These are phyloP conservation scores for Aspergillus nomiae DNA, from an alignment of 2,329 filamentous ascomycete genomes.

Conservation along the genomic window DNA sequence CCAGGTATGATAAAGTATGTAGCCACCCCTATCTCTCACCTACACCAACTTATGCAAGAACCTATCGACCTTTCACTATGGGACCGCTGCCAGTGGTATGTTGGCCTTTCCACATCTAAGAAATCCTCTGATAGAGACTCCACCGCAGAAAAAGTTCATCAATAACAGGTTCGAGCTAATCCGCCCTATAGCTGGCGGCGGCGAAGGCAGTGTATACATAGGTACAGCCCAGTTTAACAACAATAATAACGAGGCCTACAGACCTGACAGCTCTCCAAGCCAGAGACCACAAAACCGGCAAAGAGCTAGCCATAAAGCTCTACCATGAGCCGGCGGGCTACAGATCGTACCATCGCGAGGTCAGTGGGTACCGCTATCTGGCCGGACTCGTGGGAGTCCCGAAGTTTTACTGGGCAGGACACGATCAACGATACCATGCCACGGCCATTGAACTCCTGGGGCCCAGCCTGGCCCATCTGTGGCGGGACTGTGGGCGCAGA, in stretches of 20 bases:
- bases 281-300: background rate
- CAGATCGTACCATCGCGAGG: background rate
- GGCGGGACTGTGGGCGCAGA: slow-evolving; percentile 99
- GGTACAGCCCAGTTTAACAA: background rate
- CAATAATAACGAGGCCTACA: background rate
- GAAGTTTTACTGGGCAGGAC: background rate
- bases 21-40: background rate
- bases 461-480: slow-evolving; percentile 92
- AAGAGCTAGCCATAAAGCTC: background rate
- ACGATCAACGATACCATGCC: slow-evolving; percentile 97
- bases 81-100: background rate
- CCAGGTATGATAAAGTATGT: background rate
- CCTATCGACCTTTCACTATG: background rate
- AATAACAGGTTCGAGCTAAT: background rate
- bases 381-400: background rate
- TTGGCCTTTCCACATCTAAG: background rate
- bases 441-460: slow-evolving; percentile 98
- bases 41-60: background rate
- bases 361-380: background rate
- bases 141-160: background rate
- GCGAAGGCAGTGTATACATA: background rate
- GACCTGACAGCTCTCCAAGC: background rate
- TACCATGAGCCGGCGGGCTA: no score
- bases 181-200: background rate
- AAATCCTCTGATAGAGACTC: background rate